phyloP scores from a whole-genome alignment of 352 stramenopile genomes.

The Globisporangium orthogonon region DNA sequence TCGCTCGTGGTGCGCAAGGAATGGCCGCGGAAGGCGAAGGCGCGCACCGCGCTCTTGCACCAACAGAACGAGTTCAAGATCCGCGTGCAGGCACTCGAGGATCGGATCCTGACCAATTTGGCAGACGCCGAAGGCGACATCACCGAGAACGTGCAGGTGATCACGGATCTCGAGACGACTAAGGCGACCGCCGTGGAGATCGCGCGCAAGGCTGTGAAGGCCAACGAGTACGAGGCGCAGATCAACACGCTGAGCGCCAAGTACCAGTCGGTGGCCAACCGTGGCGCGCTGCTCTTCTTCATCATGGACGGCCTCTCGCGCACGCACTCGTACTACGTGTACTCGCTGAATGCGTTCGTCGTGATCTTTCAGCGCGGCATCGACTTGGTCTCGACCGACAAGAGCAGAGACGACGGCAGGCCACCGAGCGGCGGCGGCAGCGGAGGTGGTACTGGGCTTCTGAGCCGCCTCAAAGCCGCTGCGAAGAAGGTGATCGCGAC shows the following conservation, averaged over 20 bases:
- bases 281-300: constrained; percentile 94
- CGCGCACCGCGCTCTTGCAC: constrained; percentile 72
- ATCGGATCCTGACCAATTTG: constrained; percentile 85
- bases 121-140: constrained; percentile 82
- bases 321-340: constrained; percentile 95
- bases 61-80: constrained; percentile 92
- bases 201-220: constrained; percentile 72
- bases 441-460: constrained; percentile 14
- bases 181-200: constrained; percentile 88
- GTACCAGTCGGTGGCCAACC: constrained; percentile 88
- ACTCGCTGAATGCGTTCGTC: constrained; percentile 93
- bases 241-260: constrained; percentile 87
- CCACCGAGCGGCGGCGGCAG: constrained; percentile 8
- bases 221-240: constrained; percentile 60
- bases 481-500: constrained; percentile 81
- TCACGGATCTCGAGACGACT: constrained; percentile 91
- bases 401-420: constrained; percentile 10
- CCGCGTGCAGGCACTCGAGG: constrained; percentile 78
- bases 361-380: constrained; percentile 94
- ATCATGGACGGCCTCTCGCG: constrained; percentile 91
- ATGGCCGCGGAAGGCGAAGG: constrained; percentile 80
- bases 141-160: constrained; percentile 94
- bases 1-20: constrained; percentile 86
- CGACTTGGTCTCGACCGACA: constrained; percentile 70
- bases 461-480: constrained; percentile 68